phyloP scores from a whole-genome alignment of 345 rosid genomes.

The Capsella bursapastoris region DNA sequence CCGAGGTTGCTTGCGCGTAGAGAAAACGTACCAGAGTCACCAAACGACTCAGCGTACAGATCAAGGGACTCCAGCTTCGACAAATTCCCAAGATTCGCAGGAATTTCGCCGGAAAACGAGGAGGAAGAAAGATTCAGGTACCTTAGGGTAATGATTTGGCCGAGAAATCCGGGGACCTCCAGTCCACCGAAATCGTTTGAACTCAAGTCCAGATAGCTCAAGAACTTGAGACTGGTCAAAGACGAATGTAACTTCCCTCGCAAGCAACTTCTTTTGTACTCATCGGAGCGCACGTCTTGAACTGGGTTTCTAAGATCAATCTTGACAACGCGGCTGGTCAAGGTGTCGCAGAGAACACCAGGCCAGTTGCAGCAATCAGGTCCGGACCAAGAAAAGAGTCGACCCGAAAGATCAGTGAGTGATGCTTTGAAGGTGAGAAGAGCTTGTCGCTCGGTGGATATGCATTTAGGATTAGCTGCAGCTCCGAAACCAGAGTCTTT shows the following conservation, averaged over 20 bases:
- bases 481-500: neutral
- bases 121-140: constrained; percentile 52
- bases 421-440: constrained; percentile 50
- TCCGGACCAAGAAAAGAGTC: constrained; percentile 55
- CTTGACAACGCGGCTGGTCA: constrained; percentile 43
- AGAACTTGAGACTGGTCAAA: constrained; percentile 43
- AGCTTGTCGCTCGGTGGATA: constrained; percentile 48
- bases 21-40: constrained; percentile 43
- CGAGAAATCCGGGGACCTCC: constrained; percentile 47
- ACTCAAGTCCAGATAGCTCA: constrained; percentile 53
- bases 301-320: constrained; percentile 48
- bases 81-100: constrained; percentile 47
- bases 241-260: constrained; percentile 53
- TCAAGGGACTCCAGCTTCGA: constrained; percentile 52
- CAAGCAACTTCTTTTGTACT: constrained; percentile 38
- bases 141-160: constrained; percentile 36
- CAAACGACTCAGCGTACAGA: constrained; percentile 46
- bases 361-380: constrained; percentile 58
- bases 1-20: constrained; percentile 39
- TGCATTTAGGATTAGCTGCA: constrained; percentile 35
- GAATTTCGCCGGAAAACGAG: constrained; percentile 48
- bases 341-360: constrained; percentile 46
- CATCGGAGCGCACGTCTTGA: constrained; percentile 29
- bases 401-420: constrained; percentile 48
- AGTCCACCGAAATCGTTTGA: constrained; percentile 44